A percentile compares a stretch with the other conserved stretches of the same genome.
Conservation (phyloP, 306 rosid genomes). For the Quercus rubra region DNA sequence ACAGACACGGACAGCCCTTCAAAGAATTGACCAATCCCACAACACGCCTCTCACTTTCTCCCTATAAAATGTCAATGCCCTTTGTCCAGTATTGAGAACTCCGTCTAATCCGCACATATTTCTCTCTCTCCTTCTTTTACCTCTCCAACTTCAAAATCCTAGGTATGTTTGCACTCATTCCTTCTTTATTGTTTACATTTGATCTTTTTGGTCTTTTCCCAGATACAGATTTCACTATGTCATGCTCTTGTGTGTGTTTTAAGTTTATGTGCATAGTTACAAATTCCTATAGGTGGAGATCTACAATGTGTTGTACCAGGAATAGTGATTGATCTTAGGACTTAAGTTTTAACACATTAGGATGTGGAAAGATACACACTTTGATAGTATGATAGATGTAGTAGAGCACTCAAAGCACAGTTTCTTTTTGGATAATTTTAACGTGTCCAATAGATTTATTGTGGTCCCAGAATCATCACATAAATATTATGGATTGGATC, state of each 20-base stretch:
- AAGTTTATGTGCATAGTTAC: neutral
- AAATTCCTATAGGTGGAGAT: no score
- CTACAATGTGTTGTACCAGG: neutral
- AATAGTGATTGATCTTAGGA: neutral
- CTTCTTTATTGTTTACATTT: neutral
- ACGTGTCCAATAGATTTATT: neutral
- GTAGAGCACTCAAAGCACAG: no score
- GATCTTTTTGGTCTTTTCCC: neutral
- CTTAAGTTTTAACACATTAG: neutral
- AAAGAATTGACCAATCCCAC: constrained; percentile 20
- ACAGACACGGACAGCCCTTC: constrained; percentile 4
- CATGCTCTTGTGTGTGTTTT: neutral
- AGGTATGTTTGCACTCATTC: neutral
- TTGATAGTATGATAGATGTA: no score
- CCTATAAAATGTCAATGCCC: neutral
- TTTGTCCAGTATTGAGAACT: neutral
- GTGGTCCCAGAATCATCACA: neutral
- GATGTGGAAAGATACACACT: no score
- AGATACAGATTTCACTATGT: neutral
- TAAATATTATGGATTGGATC: neutral
- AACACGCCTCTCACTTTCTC: neutral
- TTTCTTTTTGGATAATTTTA: no score
- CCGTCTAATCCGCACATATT: neutral
- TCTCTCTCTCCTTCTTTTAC: neutral
- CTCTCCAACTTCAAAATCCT: neutral